Percentiles rank a stretch among this genome's conserved stretches.
Conservation (phyloP, 768 basidiomycete genomes). For the Auricularia sp. region DNA sequence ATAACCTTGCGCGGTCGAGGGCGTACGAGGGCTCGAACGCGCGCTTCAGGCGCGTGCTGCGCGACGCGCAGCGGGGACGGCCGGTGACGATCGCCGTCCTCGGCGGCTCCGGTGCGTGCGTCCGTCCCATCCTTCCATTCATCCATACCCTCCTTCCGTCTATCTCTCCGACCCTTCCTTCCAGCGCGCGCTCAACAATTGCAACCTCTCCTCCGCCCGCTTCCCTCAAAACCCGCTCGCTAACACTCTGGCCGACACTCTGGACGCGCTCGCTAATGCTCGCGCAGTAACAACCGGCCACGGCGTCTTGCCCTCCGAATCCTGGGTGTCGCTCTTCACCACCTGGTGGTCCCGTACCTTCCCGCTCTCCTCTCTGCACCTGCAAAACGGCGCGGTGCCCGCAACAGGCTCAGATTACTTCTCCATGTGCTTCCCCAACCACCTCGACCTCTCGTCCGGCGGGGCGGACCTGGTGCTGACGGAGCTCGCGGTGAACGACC, state of each 20-base stretch:
- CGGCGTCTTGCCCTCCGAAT: slow-evolving; percentile 3
- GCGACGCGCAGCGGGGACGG: background rate
- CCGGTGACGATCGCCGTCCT: background rate
- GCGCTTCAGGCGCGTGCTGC: slow-evolving; percentile 2
- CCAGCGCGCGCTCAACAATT: no score
- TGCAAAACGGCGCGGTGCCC: slow-evolving; percentile 8
- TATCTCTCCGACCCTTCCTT: no score
- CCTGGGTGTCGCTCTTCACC: slow-evolving; percentile 2
- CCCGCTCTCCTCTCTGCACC: slow-evolving; percentile 1
- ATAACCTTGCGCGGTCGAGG: slow-evolving; percentile 9
- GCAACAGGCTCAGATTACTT: no score
- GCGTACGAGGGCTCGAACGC: slow-evolving; percentile 10
- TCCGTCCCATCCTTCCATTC: background rate
- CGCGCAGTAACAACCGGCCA: slow-evolving; percentile 7
- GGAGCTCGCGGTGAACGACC: slow-evolving; percentile 9
- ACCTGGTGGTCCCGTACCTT: slow-evolving; percentile 3
- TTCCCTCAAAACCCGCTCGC: no score
- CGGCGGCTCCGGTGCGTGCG: background rate
- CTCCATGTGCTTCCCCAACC: background rate
- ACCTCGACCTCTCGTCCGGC: slow-evolving; percentile 4
- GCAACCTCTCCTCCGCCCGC: no score
- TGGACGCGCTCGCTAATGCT: background rate
- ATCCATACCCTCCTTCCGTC: no score
- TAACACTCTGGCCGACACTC: background rate
- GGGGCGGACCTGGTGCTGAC: slow-evolving; percentile 6